phyloP scores from a whole-genome alignment of 2,329 filamentous ascomycete species.

The Epichloe gansuensis region DNA sequence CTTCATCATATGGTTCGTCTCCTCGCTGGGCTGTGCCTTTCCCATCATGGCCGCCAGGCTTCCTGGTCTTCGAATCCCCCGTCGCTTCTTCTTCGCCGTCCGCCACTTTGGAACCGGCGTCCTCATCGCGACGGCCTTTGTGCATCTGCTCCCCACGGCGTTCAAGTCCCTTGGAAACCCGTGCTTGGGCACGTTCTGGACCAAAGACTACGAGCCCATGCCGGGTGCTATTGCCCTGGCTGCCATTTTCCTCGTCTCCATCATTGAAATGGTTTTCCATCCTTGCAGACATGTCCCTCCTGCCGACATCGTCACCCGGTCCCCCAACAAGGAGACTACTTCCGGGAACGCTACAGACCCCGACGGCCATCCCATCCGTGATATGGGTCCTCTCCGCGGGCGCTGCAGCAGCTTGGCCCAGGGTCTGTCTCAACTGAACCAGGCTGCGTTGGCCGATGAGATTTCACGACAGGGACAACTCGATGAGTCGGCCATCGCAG shows the following conservation, averaged over 20 bases:
- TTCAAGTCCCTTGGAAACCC: constrained; percentile 50
- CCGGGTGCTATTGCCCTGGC: constrained; percentile 70
- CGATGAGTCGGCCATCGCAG: not conserved
- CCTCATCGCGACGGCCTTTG: constrained; percentile 62
- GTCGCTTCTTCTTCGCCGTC: constrained; percentile 41
- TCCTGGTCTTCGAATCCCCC: constrained; percentile 40
- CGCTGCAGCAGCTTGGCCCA: constrained; percentile 22
- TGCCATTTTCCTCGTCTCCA: constrained; percentile 64
- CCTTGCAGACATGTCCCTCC: constrained; percentile 23
- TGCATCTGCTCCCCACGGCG: constrained; percentile 57
- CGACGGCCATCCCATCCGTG: constrained; percentile 14
- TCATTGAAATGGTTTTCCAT: constrained; percentile 60
- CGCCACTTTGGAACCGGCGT: constrained; percentile 70
- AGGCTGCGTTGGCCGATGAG: constrained; percentile 6
- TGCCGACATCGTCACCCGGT: constrained; percentile 1
- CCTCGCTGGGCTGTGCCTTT: constrained; percentile 37
- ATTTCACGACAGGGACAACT: not conserved
- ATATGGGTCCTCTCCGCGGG: constrained; percentile 22
- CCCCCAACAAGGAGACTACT: not conserved
- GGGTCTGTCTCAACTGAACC: constrained; percentile 18
- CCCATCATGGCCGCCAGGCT: constrained; percentile 41
- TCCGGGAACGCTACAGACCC: not conserved
- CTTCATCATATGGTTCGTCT: constrained; percentile 33
- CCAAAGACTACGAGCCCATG: constrained; percentile 59
- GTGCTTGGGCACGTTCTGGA: constrained; percentile 65